Conservation (phyloP, 192 early-diverging fungal species). For the Coemansia sp. region DNA sequence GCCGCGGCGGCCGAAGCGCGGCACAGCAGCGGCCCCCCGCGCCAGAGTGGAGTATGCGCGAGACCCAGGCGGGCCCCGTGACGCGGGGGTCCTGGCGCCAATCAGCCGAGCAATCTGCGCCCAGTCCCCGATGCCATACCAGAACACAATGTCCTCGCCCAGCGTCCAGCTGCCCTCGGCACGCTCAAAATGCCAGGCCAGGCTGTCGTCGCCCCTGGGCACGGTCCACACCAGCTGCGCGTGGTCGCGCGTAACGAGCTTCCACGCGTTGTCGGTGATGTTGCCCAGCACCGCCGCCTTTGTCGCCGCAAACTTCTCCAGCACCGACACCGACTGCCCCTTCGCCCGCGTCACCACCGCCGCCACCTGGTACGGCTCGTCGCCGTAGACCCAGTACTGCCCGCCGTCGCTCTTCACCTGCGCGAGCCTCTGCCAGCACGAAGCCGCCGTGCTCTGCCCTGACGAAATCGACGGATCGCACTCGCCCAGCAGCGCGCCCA, state of each 20-base stretch:
- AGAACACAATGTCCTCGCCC: conserved; percentile 81
- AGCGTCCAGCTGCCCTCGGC: conserved; percentile 77
- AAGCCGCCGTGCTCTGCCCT: conserved; percentile 63
- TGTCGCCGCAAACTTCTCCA: conserved; percentile 90
- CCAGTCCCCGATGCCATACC: conserved; percentile 87
- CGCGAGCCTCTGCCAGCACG: conserved; percentile 68
- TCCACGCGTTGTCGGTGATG: conserved; percentile 96
- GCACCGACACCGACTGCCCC: conserved; percentile 57
- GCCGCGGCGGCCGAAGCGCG: conserved; percentile 61
- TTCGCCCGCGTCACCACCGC: conserved; percentile 69
- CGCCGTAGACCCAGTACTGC: conserved; percentile 75
- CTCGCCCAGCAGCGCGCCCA: conserved; percentile 74
- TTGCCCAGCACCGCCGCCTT: conserved; percentile 88
- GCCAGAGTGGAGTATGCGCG: too few species aligned
- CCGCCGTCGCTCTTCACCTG: conserved; percentile 53
- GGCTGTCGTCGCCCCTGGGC: conserved; percentile 70
- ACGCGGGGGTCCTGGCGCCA: conserved; percentile 13
- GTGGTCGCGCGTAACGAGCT: conserved; percentile 81
- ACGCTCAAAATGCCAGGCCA: conserved; percentile 96
- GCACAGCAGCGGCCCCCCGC: too few species aligned
- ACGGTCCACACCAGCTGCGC: conserved; percentile 80
- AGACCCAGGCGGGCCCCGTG: too few species aligned
- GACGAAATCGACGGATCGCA: conserved; percentile 70
- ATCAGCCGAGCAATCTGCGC: conserved; percentile 73
- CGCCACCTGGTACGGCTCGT: conserved; percentile 90